These are phyloP conservation scores for Ceriops decandra DNA, from an alignment of 345 rosid species.

Conservation along the genomic window DNA sequence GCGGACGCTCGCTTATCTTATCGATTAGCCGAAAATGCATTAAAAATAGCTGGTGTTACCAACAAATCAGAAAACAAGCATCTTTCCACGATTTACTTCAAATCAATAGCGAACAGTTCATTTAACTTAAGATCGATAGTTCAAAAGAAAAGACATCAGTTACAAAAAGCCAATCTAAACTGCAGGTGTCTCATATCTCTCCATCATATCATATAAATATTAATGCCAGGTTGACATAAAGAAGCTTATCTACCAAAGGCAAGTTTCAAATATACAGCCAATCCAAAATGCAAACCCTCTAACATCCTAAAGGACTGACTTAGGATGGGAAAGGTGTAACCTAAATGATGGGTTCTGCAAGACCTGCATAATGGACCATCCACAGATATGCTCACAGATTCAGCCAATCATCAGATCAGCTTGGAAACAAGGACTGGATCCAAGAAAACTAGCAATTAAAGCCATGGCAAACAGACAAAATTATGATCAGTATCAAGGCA, in stretches of 20 bases:
- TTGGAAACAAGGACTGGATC: conserved; percentile 15
- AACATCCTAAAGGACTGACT: conserved; percentile 14
- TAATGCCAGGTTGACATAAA: neutral
- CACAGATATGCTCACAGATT: conserved; percentile 13
- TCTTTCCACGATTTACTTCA: too few species aligned
- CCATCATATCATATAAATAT: conserved; percentile 14
- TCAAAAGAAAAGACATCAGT: neutral
- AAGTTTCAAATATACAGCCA: conserved; percentile 34
- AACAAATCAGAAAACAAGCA: too few species aligned
- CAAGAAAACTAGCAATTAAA: conserved; percentile 51
- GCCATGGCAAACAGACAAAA: conserved; percentile 74
- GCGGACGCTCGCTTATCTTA: too few species aligned
- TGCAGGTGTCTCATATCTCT: conserved; percentile 11
- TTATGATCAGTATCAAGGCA: conserved; percentile 58
- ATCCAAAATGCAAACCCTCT: conserved; percentile 29
- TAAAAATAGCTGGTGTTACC: too few species aligned
- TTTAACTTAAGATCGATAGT: neutral
- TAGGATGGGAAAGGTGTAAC: conserved; percentile 3
- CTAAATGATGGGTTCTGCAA: conserved; percentile 3
- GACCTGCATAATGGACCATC: conserved; percentile 12
- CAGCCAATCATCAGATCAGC: conserved; percentile 23
- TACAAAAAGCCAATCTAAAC: conserved; percentile 9
- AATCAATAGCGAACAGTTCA: too few species aligned
- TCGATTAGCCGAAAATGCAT: too few species aligned
- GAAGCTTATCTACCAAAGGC: conserved; percentile 17